A percentile compares a stretch with the other conserved stretches of the same genome.
phyloP scores from a whole-genome alignment of 192 early-diverging fungal species.

The Backusella liffmaniae region DNA sequence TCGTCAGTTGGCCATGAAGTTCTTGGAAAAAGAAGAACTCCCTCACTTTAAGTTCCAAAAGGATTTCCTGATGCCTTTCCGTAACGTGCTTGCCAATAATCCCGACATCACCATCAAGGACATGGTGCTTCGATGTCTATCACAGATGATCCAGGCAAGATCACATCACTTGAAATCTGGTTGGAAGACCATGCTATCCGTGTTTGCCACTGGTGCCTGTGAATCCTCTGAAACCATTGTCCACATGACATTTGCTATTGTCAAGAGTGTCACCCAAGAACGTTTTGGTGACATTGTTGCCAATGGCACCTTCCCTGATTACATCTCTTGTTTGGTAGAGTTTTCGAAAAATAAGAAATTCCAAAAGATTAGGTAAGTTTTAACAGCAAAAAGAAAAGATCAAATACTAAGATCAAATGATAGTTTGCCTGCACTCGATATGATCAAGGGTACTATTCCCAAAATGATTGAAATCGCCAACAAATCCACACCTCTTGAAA shows the following conservation, averaged over 20 bases:
- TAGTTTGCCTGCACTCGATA: constrained; percentile 41
- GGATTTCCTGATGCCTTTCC: constrained; percentile 91
- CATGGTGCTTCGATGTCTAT: constrained; percentile 79
- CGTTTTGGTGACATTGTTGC: constrained; percentile 69
- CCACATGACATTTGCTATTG: constrained; percentile 72
- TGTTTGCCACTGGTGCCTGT: constrained; percentile 63
- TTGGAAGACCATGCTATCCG: constrained; percentile 69
- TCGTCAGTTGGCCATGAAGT: constrained; percentile 90
- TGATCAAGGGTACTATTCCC: constrained; percentile 39
- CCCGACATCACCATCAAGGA: constrained; percentile 70
- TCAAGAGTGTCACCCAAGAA: constrained; percentile 57
- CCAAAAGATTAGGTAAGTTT: constrained; percentile 59
- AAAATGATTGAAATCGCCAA: constrained; percentile 34
- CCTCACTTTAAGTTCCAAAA: constrained; percentile 93
- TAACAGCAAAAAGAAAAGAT: background rate
- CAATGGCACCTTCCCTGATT: constrained; percentile 55
- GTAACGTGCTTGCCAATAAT: constrained; percentile 75
- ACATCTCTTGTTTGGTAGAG: constrained; percentile 51
- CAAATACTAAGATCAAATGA: background rate
- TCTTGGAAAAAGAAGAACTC: constrained; percentile 93
- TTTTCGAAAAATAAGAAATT: constrained; percentile 73
- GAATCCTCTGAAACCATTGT: constrained; percentile 69
- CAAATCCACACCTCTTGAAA: constrained; percentile 21
- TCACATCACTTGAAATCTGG: constrained; percentile 80
- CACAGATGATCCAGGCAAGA: constrained; percentile 71